phyloP scores from a whole-genome alignment of 2,329 filamentous ascomycete species.

The Sordariomycetes sp. region DNA sequence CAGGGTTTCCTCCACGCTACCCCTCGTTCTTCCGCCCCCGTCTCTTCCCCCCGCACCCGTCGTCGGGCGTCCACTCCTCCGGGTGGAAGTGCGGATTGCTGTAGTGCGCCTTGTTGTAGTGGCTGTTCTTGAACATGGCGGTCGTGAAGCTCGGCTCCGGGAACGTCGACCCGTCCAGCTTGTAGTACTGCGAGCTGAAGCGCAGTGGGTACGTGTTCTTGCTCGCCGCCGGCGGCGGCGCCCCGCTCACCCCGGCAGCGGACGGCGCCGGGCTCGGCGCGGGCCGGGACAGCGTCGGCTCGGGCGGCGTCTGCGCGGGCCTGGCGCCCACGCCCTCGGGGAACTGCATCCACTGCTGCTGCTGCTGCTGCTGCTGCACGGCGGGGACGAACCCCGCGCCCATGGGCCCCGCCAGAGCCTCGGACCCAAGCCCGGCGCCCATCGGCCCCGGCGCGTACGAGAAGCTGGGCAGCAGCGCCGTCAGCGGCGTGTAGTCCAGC shows the following conservation, averaged over 20 bases:
- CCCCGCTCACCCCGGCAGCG: background rate
- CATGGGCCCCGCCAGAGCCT: conserved; percentile 14
- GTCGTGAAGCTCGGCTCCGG: conserved; percentile 40
- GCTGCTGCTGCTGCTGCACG: conserved; percentile 25
- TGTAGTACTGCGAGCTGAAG: conserved; percentile 44
- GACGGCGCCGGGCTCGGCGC: background rate
- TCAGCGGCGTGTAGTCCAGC: conserved; percentile 29
- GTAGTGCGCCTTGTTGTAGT: conserved; percentile 57
- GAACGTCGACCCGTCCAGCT: conserved; percentile 27
- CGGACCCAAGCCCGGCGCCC: conserved; percentile 18
- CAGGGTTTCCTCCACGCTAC: background rate
- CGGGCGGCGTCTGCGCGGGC: conserved; percentile 19
- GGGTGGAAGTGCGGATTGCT: conserved; percentile 47
- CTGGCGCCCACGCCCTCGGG: conserved; percentile 14
- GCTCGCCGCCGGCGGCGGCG: background rate
- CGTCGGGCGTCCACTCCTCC: conserved; percentile 31
- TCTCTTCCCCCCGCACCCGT: conserved; percentile 14
- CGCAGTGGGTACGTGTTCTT: conserved; percentile 26
- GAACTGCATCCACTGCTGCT: conserved; percentile 23
- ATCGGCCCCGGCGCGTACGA: conserved; percentile 7
- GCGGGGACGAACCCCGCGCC: conserved; percentile 20
- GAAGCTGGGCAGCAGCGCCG: conserved; percentile 39
- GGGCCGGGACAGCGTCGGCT: conserved; percentile 13
- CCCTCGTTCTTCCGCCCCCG: background rate
- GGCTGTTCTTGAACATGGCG: conserved; percentile 53